Base-by-base conservation (phyloP, 2,329 filamentous ascomycete species). In the Penicillium hesseltinei region DNA sequence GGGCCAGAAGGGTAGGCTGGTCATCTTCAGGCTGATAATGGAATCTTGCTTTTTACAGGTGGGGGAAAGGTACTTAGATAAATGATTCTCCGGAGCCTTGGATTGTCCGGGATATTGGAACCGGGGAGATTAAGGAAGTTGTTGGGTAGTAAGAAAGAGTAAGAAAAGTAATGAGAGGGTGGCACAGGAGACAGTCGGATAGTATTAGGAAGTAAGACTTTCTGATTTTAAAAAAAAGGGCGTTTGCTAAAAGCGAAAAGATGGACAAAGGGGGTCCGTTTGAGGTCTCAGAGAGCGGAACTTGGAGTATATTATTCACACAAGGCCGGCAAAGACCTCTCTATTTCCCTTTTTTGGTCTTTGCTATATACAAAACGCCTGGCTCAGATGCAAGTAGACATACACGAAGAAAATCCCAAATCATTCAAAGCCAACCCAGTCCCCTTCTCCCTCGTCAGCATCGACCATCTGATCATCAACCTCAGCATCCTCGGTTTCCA, bases 351-450 rank as follows among this genome's bases (percentile, higher is more conserved):
- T 65, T 63, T 63, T 65, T 64, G 29, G 49, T 52, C 50, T 49
- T 51, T 51, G 58, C 57, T 57, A 59, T 62, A 62, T 61, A 57
- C 49, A 57, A 64, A 61, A 62, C 61, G 62, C 63, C 63, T 56
- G 53, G 65, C 61, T 62, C 62, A 68, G 38, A 64, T 73, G 70
- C 69, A 68, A 71, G 66, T 62, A 60, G 58, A 62, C 56, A 66
- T 55, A 63, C 46, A 59, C 46, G 23, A 36, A 23, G 36, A 49
- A 39, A 59, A 48, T 51, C 49, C 58, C 42, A 58, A 56, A 65
- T 71, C 71, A 80, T 66, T 82, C 81, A 67, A 84, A 74, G 9
- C 82, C 82, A 63, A 83, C 75, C 82, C 82, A 84, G 51, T 78
- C 79, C n/a, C 69, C 75, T 53, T 80, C 80, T 17, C 72, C 76